These are phyloP conservation scores for Drechslerella coelobrocha DNA, from an alignment of 2,329 filamentous ascomycete genomes.

Conservation along the genomic window DNA sequence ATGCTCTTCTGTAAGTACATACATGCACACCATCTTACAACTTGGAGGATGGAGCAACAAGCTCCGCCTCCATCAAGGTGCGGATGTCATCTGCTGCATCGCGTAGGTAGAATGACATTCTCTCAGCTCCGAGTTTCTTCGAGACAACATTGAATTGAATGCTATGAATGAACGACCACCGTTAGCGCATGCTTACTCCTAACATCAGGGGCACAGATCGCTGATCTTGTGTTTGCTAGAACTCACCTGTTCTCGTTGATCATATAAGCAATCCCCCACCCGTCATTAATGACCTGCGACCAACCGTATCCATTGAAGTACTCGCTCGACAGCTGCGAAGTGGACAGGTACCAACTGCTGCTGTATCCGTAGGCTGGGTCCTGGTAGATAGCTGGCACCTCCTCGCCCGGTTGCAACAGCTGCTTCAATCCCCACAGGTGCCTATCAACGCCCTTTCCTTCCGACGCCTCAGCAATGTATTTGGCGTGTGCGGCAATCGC, in stretches of 20 bases:
- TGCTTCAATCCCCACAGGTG: slow-evolving; percentile 98
- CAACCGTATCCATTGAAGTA: slow-evolving; percentile 99
- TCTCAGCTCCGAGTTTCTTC: slow-evolving; percentile 86
- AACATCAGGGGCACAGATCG: background rate
- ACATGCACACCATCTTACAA: slow-evolving; percentile 64
- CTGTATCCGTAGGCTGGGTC: slow-evolving; percentile 88
- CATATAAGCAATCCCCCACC: slow-evolving; percentile 99
- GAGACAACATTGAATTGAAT: slow-evolving; percentile 98
- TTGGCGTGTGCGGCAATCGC: slow-evolving; percentile 82
- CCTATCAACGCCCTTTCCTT: slow-evolving; percentile 92
- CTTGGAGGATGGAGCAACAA: slow-evolving; percentile 84
- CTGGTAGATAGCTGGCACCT: slow-evolving; percentile 80
- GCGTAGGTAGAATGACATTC: slow-evolving; percentile 95
- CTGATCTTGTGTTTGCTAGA: background rate
- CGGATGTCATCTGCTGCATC: slow-evolving; percentile 91
- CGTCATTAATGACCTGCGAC: slow-evolving; percentile 95
- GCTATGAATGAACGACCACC: slow-evolving; percentile 60
- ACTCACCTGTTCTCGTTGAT: slow-evolving; percentile 94
- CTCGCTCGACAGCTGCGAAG: slow-evolving; percentile 88
- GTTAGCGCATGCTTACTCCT: slow-evolving; percentile 53
- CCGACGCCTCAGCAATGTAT: slow-evolving; percentile 87
- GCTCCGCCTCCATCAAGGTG: slow-evolving; percentile 79
- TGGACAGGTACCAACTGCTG: slow-evolving; percentile 85
- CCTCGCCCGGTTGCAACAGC: slow-evolving; percentile 78
- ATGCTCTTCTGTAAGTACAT: slow-evolving; percentile 6